Conservation (phyloP, 1,139 yeast genomes). For the Pichia sp. region DNA sequence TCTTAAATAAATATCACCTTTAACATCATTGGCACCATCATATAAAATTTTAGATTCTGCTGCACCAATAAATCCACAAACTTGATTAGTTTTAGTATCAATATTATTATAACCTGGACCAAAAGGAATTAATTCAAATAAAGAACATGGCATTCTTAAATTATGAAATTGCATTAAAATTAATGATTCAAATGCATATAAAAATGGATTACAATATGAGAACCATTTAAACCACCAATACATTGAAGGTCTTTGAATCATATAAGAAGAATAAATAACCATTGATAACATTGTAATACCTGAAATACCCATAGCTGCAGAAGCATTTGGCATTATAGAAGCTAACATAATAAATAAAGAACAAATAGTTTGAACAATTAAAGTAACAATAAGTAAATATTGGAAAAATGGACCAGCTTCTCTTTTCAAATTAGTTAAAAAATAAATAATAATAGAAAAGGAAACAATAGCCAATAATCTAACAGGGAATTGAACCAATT, state of each 20-base stretch:
- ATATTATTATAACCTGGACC: conserved; percentile 43
- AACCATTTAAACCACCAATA: conserved; percentile 64
- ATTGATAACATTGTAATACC: conserved; percentile 44
- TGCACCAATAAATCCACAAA: conserved; percentile 47
- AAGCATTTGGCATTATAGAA: conserved; percentile 39
- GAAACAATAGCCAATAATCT: conserved; percentile 32
- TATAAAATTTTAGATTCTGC: conserved; percentile 29
- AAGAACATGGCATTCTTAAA: conserved; percentile 45
- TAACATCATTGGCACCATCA: conserved; percentile 40
- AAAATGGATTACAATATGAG: conserved; percentile 48
- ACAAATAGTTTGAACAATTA: conserved; percentile 37
- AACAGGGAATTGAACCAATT: conserved; percentile 36
- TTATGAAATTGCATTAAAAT: conserved; percentile 51
- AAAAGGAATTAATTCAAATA: conserved; percentile 38
- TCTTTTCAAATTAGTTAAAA: conserved; percentile 38
- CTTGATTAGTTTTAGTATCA: conserved; percentile 34
- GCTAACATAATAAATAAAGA: conserved; percentile 45
- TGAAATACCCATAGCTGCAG: conserved; percentile 47
- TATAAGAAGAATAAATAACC: conserved; percentile 47
- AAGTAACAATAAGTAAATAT: conserved; percentile 37
- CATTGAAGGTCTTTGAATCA: conserved; percentile 54
- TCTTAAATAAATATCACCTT: conserved; percentile 39
- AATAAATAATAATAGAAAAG: conserved; percentile 37
- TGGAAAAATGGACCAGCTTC: conserved; percentile 40
- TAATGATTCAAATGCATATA: conserved; percentile 53